These are phyloP conservation scores for Sanghuangporus sanghuang DNA, from an alignment of 1,284 basidiomycete species.

Conservation along the genomic window DNA sequence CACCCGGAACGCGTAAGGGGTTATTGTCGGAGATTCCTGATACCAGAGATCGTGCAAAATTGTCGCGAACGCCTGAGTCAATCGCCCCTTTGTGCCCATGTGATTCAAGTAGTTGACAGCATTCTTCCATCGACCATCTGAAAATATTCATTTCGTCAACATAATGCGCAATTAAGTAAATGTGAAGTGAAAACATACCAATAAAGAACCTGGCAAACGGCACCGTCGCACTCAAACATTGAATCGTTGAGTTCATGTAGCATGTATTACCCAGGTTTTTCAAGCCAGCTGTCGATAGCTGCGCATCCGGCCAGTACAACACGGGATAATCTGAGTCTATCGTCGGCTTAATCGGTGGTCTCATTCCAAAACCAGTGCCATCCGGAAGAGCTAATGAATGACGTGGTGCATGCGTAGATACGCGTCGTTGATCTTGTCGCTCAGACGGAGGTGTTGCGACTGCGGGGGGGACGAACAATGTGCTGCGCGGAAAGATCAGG, in stretches of 20 bases:
- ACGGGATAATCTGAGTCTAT: slow-evolving; percentile 71
- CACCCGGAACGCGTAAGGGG: slow-evolving; percentile 85
- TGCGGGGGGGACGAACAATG: slow-evolving; percentile 69
- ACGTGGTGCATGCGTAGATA: slow-evolving; percentile 27
- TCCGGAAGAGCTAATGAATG: slow-evolving; percentile 25
- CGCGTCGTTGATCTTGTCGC: slow-evolving; percentile 57
- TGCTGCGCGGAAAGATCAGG: slow-evolving; percentile 61
- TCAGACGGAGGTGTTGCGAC: slow-evolving; percentile 65
- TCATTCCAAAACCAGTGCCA: slow-evolving; percentile 39
- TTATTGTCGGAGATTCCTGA: slow-evolving; percentile 79
- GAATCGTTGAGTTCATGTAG: slow-evolving; percentile 98
- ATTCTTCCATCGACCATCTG: slow-evolving; percentile 83
- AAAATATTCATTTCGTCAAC: slow-evolving; percentile 1
- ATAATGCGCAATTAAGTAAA: slow-evolving; percentile 1
- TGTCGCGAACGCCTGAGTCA: slow-evolving; percentile 81
- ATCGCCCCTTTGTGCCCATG: slow-evolving; percentile 82
- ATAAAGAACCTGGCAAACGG: slow-evolving; percentile 91
- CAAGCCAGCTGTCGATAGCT: slow-evolving; percentile 81
- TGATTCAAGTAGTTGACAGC: slow-evolving; percentile 88
- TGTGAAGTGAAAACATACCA: slow-evolving; percentile 41
- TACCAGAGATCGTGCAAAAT: slow-evolving; percentile 88
- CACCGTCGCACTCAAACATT: slow-evolving; percentile 89
- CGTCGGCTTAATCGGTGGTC: slow-evolving; percentile 39
- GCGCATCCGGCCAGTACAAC: slow-evolving; percentile 73
- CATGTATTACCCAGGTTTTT: slow-evolving; percentile 98